A percentile compares a stretch with the other conserved stretches of the same genome.
Evolutionary conservation across 129 eudicot species (phyloP).

Genomic region (Flaveria ramosissima): DNA sequence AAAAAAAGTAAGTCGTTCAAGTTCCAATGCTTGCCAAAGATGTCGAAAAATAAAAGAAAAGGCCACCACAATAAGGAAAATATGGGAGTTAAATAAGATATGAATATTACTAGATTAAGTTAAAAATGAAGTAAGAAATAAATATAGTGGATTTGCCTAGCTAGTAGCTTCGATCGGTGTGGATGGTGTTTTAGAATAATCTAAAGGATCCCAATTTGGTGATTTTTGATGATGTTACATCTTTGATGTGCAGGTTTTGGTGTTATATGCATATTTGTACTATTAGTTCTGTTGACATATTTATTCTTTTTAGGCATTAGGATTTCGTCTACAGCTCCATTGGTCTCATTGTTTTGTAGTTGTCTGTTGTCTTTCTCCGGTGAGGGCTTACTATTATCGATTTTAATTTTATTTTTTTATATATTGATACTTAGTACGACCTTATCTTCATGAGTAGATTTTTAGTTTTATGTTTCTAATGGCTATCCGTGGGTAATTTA

Average conservation of each 20-base stretch:
- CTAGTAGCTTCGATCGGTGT: background rate
- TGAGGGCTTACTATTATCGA: background rate
- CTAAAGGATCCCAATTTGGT: slow-evolving; percentile 1
- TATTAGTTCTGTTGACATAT: too few relatives aligned
- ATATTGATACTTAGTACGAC: background rate
- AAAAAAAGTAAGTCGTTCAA: background rate
- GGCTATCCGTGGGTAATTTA: too few relatives aligned
- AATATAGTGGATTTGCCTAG: background rate
- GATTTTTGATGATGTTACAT: background rate
- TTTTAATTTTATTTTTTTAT: too few relatives aligned
- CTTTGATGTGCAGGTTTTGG: background rate
- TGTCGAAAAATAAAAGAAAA: background rate
- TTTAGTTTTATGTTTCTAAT: too few relatives aligned
- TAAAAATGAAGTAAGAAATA: background rate
- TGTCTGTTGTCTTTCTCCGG: background rate
- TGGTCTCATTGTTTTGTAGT: background rate
- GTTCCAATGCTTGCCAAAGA: background rate
- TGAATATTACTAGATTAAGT: background rate
- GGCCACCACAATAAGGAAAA: background rate
- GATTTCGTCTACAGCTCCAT: too few relatives aligned
- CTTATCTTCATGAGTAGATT: background rate
- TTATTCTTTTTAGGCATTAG: too few relatives aligned
- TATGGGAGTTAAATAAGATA: background rate
- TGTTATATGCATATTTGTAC: too few relatives aligned
- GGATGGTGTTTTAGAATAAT: background rate